Evolutionary conservation across 2,329 filamentous ascomycete species (phyloP).

Genomic region (Hirsutella minnesotensis): DNA sequence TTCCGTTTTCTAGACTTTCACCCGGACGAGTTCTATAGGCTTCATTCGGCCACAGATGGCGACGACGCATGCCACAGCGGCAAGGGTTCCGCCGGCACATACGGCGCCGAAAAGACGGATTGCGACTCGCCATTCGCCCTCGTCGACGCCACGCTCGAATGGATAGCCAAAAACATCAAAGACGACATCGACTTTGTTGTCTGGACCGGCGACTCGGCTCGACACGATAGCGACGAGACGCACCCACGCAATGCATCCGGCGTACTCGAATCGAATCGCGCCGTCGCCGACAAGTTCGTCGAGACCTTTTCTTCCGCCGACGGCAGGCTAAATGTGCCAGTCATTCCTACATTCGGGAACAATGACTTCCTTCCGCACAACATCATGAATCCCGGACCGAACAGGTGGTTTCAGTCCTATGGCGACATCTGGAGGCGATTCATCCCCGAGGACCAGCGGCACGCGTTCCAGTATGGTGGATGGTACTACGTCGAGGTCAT

Average conservation of each 20-base stretch:
- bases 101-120: constrained; percentile 75
- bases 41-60: constrained; percentile 58
- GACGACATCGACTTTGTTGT: constrained; percentile 79
- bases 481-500: constrained; percentile 95
- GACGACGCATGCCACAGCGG: constrained; percentile 68
- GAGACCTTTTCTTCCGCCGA: constrained; percentile 57
- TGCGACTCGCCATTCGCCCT: constrained; percentile 78
- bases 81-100: constrained; percentile 63
- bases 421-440: constrained; percentile 71
- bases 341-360: constrained; percentile 87
- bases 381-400: constrained; percentile 76
- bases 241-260: constrained; percentile 64
- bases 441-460: constrained; percentile 83
- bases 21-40: constrained; percentile 77
- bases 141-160: constrained; percentile 79
- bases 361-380: constrained; percentile 98
- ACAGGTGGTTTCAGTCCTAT: constrained; percentile 72
- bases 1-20: constrained; percentile 59
- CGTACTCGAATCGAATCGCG: constrained; percentile 66
- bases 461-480: constrained; percentile 82
- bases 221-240: constrained; percentile 78
- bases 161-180: constrained; percentile 68
- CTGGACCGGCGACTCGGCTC: constrained; percentile 84
- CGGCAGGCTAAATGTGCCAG: constrained; percentile 55
- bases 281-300: constrained; percentile 64